Evolutionary conservation across 768 basidiomycete genomes (phyloP), one percentile per base, ranked within the genome.

Genomic region (Pleurotus tuber-regium): DNA sequence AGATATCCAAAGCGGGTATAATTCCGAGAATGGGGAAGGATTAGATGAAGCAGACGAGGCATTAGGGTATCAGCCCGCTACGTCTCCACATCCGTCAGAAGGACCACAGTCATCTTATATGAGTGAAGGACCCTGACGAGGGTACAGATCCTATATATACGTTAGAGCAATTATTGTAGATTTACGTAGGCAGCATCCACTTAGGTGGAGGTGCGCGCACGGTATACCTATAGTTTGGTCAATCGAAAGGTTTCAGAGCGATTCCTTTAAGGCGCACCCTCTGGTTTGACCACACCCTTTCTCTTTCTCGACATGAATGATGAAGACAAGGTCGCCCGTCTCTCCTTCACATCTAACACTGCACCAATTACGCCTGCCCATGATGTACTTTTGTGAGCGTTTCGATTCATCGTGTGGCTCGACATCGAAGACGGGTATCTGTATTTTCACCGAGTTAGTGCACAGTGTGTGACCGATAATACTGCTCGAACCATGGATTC

Each of bases 341-440:
- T 60, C 46, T 11, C 65, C 60, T 38, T 89, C 80, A 72, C 80
- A 85, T 26, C 76, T 68, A 6, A 90, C 82, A 30, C 77, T 76
- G 61, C 89, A 88, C 85, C 92, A 98, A 65, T 98, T 98, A 30
- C 95, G 79, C 50, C 82, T 73, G 2, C 90, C 92, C 85, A 94
- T 94, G 52, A 97, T 84, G 59, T 78, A 85, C 60, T 84, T 89
- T 50, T 84, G 82, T 64, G 90, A 91, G 30, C 87, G 79, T n/a
- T 75, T 54, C 25, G 77, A 72, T 0, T 92, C 95, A 57, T 91
- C 31, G 23, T 48, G 82, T 1, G 94, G 81, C 35, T 95, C 92
- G 10, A 72, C 74, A 7, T 71, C 61, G 66, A 97, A 97, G 6
- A 96, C 58, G 2, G 92, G 89, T 28, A 89, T 64, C 91, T 91